Percentiles rank a stretch among this genome's conserved stretches.
These are phyloP conservation scores for Kockovaella imperatae DNA, from an alignment of 768 basidiomycete genomes.

Conservation along the genomic window DNA sequence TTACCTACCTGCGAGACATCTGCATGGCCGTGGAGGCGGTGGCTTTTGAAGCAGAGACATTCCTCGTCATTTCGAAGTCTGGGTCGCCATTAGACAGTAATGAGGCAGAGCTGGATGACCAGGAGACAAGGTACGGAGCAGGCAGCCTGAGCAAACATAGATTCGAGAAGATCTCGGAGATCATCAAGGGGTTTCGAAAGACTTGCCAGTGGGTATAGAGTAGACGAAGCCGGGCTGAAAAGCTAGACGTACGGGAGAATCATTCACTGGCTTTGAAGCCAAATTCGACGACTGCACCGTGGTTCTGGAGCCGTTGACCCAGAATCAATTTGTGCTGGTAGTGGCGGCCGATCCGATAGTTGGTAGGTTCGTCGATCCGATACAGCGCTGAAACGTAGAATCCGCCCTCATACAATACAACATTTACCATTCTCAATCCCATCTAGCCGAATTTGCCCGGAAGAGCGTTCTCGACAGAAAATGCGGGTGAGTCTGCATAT, in stretches of 20 bases:
- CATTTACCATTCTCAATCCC: slow-evolving; percentile 71
- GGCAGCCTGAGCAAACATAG: slow-evolving; percentile 41
- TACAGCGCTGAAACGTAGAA: slow-evolving; percentile 55
- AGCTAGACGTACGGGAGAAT: slow-evolving; percentile 23
- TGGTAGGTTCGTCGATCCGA: slow-evolving; percentile 50
- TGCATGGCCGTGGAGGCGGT: slow-evolving; percentile 90
- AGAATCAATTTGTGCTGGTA: slow-evolving; percentile 85
- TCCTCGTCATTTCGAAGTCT: slow-evolving; percentile 78
- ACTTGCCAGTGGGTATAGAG: slow-evolving; percentile 62
- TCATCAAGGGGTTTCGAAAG: slow-evolving; percentile 92
- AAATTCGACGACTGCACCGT: slow-evolving; percentile 38
- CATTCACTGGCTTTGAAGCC: slow-evolving; percentile 37
- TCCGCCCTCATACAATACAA: slow-evolving; percentile 81
- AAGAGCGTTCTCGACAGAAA: slow-evolving; percentile 24
- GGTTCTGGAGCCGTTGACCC: slow-evolving; percentile 75
- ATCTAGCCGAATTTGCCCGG: slow-evolving; percentile 68
- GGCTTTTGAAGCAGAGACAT: slow-evolving; percentile 93
- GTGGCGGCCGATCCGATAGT: slow-evolving; percentile 82
- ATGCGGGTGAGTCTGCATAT: slow-evolving; percentile 32
- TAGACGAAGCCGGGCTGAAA: slow-evolving; percentile 1
- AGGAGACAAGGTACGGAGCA: slow-evolving; percentile 43
- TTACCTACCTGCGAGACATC: slow-evolving; percentile 74
- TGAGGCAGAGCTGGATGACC: slow-evolving; percentile 40
- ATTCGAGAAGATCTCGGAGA: slow-evolving; percentile 56
- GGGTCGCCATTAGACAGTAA: slow-evolving; percentile 40